Evolutionary conservation across 352 stramenopile genomes (phyloP).

Genomic region (Aphanomyces euteiches): DNA sequence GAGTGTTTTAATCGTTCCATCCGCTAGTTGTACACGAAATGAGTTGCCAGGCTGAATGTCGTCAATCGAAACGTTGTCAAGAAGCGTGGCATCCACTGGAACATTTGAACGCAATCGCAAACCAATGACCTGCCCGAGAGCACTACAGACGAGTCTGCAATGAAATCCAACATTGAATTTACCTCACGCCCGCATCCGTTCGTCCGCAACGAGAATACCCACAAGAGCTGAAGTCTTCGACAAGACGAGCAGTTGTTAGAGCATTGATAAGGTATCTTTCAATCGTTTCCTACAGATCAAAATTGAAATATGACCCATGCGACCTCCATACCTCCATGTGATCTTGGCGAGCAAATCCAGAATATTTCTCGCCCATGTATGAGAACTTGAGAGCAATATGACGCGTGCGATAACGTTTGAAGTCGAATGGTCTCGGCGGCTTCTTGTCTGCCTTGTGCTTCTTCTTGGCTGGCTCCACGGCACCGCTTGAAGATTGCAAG

Average conservation of each 20-base stretch:
- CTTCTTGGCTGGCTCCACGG: constrained; percentile 12
- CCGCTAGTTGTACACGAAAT: constrained; percentile 57
- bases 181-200: constrained; percentile 95
- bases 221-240: constrained; percentile 73
- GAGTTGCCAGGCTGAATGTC: constrained; percentile 54
- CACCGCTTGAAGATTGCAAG: background rate
- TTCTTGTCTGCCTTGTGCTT: constrained; percentile 23
- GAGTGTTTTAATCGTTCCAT: constrained; percentile 62
- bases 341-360: constrained; percentile 84
- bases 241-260: constrained; percentile 88
- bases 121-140: constrained; percentile 75
- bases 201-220: constrained; percentile 95
- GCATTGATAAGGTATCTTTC: constrained; percentile 93
- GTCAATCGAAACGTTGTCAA: constrained; percentile 63
- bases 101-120: constrained; percentile 73
- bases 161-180: constrained; percentile 7
- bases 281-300: constrained; percentile 70
- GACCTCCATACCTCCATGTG: constrained; percentile 55
- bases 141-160: constrained; percentile 30
- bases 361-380: constrained; percentile 85
- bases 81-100: constrained; percentile 52
- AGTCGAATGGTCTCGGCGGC: constrained; percentile 23
- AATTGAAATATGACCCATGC: background rate
- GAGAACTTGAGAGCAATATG: constrained; percentile 78
- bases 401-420: constrained; percentile 50